Conservation (phyloP, 805 yeast species). For the Phaffomyces thermotolerans region DNA sequence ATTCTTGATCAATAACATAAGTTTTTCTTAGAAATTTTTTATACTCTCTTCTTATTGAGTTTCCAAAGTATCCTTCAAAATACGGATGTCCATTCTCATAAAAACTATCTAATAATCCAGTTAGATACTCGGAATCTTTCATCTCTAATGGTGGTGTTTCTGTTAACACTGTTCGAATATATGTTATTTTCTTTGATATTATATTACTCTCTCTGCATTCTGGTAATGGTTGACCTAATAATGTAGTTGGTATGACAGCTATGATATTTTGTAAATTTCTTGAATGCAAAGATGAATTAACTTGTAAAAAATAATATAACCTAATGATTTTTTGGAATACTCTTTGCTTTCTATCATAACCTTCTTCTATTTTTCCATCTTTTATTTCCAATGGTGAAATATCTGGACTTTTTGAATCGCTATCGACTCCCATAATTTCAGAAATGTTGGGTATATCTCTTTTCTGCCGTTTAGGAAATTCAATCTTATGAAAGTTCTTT, state of each 20-base stretch:
- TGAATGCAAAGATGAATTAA: constrained; percentile 9
- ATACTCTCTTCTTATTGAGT: constrained; percentile 14
- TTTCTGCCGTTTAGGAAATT: constrained; percentile 10
- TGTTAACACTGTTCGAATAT: constrained; percentile 12
- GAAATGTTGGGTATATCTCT: constrained; percentile 9
- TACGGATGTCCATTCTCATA: neutral
- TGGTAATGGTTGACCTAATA: constrained; percentile 17
- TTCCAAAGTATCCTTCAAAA: neutral
- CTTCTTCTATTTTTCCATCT: constrained; percentile 2
- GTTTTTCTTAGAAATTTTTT: constrained; percentile 19
- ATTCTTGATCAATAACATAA: constrained; percentile 14
- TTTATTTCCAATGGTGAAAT: constrained; percentile 1
- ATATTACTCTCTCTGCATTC: constrained; percentile 15
- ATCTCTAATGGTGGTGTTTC: constrained; percentile 18
- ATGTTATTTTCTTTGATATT: constrained; percentile 16
- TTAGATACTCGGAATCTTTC: constrained; percentile 12
- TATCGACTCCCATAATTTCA: neutral
- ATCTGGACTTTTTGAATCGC: neutral
- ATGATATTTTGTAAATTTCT: constrained; percentile 14
- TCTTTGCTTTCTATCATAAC: constrained; percentile 7
- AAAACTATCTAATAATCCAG: constrained; percentile 9
- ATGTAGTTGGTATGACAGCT: constrained; percentile 15
- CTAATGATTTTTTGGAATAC: constrained; percentile 17
- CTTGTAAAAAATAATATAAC: constrained; percentile 14
- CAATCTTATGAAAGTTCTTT: constrained; percentile 2